phyloP scores from a whole-genome alignment of 768 basidiomycete genomes.

The Suillus tomentosus region DNA sequence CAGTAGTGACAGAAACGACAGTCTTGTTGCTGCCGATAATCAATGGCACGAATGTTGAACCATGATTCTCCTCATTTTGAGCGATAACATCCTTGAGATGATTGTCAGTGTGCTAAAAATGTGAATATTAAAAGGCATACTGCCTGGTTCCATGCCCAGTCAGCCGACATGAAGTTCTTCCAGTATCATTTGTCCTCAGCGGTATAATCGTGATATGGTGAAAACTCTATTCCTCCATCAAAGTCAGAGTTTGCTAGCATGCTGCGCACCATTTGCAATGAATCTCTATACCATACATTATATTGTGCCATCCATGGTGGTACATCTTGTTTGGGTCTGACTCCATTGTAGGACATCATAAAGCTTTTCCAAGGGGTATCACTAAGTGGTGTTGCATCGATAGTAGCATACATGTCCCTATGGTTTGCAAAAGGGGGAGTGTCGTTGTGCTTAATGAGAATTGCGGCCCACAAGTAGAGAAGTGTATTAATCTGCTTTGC shows the following conservation, averaged over 20 bases:
- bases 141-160: constrained; percentile 19
- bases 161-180: constrained; percentile 18
- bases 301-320: constrained; percentile 30
- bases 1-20: not conserved
- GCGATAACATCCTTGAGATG: constrained; percentile 5
- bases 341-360: constrained; percentile 17
- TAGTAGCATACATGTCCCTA: constrained; percentile 24
- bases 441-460: constrained; percentile 3
- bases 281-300: constrained; percentile 30
- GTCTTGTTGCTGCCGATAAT: constrained; percentile 17
- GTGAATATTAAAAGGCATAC: constrained; percentile 5
- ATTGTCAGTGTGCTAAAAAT: constrained; percentile 9
- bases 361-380: constrained; percentile 33
- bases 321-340: constrained; percentile 13
- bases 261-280: constrained; percentile 18
- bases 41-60: constrained; percentile 21
- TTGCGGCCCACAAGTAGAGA: constrained; percentile 22
- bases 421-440: constrained; percentile 24
- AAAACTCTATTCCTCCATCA: constrained; percentile 22
- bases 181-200: not conserved
- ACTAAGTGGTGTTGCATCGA: constrained; percentile 29
- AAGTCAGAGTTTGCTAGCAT: constrained; percentile 26
- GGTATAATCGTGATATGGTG: constrained; percentile 16
- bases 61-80: constrained; percentile 25
- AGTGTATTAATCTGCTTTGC: constrained; percentile 22